Evolutionary conservation across 2,329 filamentous ascomycete species (phyloP), one percentile per base, ranked within the genome.

Genomic region (Trichoderma hamatum): DNA sequence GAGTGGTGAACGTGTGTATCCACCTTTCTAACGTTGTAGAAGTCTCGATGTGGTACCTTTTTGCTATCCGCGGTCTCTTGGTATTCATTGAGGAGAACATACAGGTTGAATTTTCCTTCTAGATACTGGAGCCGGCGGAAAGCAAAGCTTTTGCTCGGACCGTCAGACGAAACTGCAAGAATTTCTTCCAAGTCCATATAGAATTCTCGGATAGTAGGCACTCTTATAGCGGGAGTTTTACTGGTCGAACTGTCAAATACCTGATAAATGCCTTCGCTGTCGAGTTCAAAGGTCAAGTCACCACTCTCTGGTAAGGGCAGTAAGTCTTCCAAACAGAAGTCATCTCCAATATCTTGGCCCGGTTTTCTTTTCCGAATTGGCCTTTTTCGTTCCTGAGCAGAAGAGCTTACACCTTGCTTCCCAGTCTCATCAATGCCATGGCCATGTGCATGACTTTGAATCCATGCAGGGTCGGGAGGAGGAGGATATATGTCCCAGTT

Each of bases 1-100:
- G 96, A 99, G 80, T 99, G 96, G 78, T 99, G 96, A 74, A 99
- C 96, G 85, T 99, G 96, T 13, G 96, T 99, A 78, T 99, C 96
- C 62, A 99, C 96, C 80, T 99, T 99, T 77, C 96, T 88, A 56
- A 99, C 96, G 77, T 99, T 99, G 84, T 99, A 99, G 77, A 99
- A 99, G 80, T 99, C 96, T 83, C 96, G 90, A 80, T 99, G 96
- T 2, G 96, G 96, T 65, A 98, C 96, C 75, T 92, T 95, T 80
- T 99, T 99, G 79, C 93, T 97, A 82, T 99, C 96, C 70, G 96
- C 95, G 65, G 96, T 96, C 80, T 99, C 96, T 78, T 98, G 94
- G 74, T 98, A 98, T 79, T 97, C 96, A 78, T 99, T 98, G 70
- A 98, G 83, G 43, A 99, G 87, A 34, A 90, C 88, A 78, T 99